Conservation (phyloP, 495 filamentous ascomycete genomes). For the Penicillium manginii region DNA sequence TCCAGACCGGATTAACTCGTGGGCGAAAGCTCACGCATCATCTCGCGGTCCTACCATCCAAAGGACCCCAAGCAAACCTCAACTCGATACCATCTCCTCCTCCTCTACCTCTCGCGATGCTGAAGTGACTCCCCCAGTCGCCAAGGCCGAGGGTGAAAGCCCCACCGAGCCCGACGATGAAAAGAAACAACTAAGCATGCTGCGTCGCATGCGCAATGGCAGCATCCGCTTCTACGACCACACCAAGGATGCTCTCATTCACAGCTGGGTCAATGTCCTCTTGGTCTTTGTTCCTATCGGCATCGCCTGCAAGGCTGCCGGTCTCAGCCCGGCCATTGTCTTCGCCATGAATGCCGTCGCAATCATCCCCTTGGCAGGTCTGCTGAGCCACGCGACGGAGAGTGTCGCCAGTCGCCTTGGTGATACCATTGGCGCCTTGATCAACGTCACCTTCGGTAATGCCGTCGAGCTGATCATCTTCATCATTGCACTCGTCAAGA, state of each 20-base stretch:
- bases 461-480: constrained; percentile 91
- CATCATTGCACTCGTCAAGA: constrained; percentile 46
- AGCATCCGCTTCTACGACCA: constrained; percentile 40
- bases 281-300: constrained; percentile 81
- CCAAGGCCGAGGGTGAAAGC: not conserved
- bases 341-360: constrained; percentile 85
- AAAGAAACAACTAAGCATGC: constrained; percentile 25
- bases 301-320: constrained; percentile 63
- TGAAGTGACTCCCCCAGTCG: constrained; percentile 40
- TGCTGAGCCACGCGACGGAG: constrained; percentile 82
- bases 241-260: constrained; percentile 44
- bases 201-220: constrained; percentile 40
- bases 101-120: constrained; percentile 30
- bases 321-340: constrained; percentile 53
- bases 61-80: constrained; percentile 5
- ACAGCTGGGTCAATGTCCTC: constrained; percentile 78
- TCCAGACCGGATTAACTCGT: constrained; percentile 52
- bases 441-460: constrained; percentile 90
- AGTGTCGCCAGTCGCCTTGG: constrained; percentile 75
- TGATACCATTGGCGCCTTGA: constrained; percentile 77
- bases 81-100: constrained; percentile 17
- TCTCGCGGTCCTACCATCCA: constrained; percentile 16
- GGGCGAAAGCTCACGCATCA: constrained; percentile 55
- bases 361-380: constrained; percentile 80
- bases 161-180: constrained; percentile 27